Conservation (phyloP, 495 filamentous ascomycete species). For the Neurospora tetrasperma region DNA sequence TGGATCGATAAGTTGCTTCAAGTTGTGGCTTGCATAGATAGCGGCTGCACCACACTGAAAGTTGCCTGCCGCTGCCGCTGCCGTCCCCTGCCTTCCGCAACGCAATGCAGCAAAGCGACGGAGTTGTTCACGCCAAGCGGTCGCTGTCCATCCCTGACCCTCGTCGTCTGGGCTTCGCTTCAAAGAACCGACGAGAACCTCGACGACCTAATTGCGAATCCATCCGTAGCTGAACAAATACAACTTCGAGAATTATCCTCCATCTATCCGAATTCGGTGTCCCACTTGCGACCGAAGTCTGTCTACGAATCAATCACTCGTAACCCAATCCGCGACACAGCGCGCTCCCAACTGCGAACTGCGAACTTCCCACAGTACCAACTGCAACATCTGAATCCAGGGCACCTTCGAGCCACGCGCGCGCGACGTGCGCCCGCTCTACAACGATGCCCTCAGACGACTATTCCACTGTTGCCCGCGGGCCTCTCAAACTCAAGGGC, state of each 20-base stretch:
- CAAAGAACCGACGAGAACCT: neutral
- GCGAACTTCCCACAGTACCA: neutral
- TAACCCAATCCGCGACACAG: neutral
- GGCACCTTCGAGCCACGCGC: neutral
- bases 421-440: neutral
- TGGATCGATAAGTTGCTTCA: too few species aligned
- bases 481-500: constrained; percentile 75
- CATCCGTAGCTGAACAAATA: neutral
- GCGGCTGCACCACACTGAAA: neutral
- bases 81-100: neutral
- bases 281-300: neutral
- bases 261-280: neutral
- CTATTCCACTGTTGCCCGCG: constrained; percentile 54
- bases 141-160: neutral
- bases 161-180: neutral
- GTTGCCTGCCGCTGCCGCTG: neutral
- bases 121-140: neutral
- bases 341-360: neutral
- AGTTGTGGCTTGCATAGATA: neutral
- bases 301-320: neutral
- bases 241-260: neutral
- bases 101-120: neutral
- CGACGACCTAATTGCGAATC: neutral
- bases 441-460: constrained; percentile 53
- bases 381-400: neutral